Conservation (phyloP, 805 yeast species). For the Metschnikowia bowlesiae region DNA sequence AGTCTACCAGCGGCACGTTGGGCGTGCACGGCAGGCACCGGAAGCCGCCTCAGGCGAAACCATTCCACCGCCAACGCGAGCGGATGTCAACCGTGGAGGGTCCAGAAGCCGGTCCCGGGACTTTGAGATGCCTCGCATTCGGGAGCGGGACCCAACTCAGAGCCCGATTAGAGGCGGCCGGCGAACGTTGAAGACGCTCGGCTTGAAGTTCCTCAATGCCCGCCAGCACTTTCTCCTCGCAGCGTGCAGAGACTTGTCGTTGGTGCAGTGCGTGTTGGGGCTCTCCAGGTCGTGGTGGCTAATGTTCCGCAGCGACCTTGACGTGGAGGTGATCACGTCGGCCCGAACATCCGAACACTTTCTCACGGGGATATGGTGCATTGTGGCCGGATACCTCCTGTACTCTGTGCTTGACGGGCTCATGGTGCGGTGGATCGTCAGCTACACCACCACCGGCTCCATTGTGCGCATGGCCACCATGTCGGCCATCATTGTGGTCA, state of each 20-base stretch:
- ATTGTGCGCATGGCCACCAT: conserved; percentile 81
- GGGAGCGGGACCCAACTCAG: conserved; percentile 9
- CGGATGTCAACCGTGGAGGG: neutral
- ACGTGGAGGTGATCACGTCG: conserved; percentile 34
- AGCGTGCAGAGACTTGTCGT: conserved; percentile 71
- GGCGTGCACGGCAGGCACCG: conserved; percentile 5
- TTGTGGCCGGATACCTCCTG: conserved; percentile 80
- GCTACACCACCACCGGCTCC: conserved; percentile 83
- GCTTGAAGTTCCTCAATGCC: conserved; percentile 68
- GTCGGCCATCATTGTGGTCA: conserved; percentile 65
- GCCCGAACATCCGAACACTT: conserved; percentile 76
- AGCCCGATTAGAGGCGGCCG: conserved; percentile 17
- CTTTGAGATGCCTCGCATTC: conserved; percentile 6
- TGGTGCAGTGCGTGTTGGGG: conserved; percentile 62
- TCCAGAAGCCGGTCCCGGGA: conserved; percentile 2
- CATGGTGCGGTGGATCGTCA: conserved; percentile 91
- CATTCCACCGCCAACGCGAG: neutral
- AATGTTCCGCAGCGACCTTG: conserved; percentile 15
- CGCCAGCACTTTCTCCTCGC: conserved; percentile 74
- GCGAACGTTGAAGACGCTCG: conserved; percentile 48
- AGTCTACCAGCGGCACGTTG: conserved; percentile 6
- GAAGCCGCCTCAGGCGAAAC: neutral
- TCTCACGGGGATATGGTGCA: conserved; percentile 87
- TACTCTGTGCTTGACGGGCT: conserved; percentile 83
- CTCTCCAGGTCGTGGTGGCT: conserved; percentile 43